Evolutionary conservation across 139 green algal genomes (phyloP).

Genomic region (Haematococcus lacustris): DNA sequence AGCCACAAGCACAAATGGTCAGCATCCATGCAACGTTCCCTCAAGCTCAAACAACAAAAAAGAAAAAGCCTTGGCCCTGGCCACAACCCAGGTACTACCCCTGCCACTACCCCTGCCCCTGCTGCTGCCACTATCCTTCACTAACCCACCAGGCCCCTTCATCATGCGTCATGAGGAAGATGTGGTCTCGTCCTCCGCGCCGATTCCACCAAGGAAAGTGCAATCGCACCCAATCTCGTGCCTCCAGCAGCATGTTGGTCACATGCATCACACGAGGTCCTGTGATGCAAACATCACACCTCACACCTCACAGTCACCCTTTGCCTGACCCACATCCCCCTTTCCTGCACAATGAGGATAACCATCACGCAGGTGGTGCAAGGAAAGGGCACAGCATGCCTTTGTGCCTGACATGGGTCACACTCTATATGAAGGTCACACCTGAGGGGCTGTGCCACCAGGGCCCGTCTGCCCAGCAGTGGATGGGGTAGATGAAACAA

Average conservation of each 20-base stretch:
- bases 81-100: no score
- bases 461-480: constrained; percentile 29
- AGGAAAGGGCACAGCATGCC: not conserved
- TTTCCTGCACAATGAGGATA: not conserved
- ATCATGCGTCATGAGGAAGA: constrained; percentile 44
- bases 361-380: not conserved
- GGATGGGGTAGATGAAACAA: constrained; percentile 41
- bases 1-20: not conserved
- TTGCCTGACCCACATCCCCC: not conserved
- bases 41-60: not conserved
- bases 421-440: not conserved
- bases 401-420: not conserved
- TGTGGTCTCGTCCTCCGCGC: constrained; percentile 34
- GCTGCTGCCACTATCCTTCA: no score
- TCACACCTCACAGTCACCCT: not conserved
- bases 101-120: no score
- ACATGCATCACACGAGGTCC: constrained; percentile 41
- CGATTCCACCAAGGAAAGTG: constrained; percentile 31
- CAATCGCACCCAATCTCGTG: constrained; percentile 32
- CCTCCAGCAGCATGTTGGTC: constrained; percentile 39
- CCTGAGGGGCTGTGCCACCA: constrained; percentile 19
- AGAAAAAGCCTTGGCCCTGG: no score
- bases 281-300: not conserved
- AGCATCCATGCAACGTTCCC: not conserved
- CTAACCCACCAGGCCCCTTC: constrained; percentile 19